Base-by-base conservation (phyloP, 768 basidiomycete species). In the Termitomyces sp. region DNA sequence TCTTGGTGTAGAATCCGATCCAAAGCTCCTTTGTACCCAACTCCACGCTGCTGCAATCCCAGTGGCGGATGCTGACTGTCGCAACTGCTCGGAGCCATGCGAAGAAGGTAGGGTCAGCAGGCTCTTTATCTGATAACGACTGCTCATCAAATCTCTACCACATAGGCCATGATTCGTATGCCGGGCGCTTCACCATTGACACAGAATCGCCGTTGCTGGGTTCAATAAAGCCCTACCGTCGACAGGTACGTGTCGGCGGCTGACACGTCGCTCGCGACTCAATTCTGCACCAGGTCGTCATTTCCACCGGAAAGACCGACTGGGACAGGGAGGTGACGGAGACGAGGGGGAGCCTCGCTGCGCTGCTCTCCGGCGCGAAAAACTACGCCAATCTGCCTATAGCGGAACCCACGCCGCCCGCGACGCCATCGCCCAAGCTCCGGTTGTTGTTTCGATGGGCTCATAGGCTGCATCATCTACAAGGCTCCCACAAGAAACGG, bases 401-500 rank as follows among this genome's bases (percentile, higher is more conserved):
- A 55, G 54, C 70, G 38, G 56, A 68, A 32, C 61, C 73, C 16
- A 62, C 67, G 43, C 66, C 66, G 43, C 65, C 67, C 45, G 56
- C 50, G 58, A 62, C 62, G 54, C 66, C 64, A 40, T 62, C 63
- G 61, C 35, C 46, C 57, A 73, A 76, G 62, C 48, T n/a, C 38
- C 54, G 60, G 55, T 44, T 49, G 49, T 20, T 49, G 18, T 56
- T 11, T 28, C 60, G 61, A 35, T 26, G 58, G 26, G n/a, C 1
- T 53, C 55, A 20, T n/a, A 45, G 18, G 26, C 4, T n/a, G 20
- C 11, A 3, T 24, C 2, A 14, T n/a, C 2, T 6, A 5, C 16
- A 95, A 26, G 93, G 95, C 70, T 97, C 94, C 2, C 96, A 98
- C 73, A 93, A 94, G 73, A 84, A 82, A 64, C 79, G 95, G 33